Evolutionary conservation across 805 yeast genomes (phyloP).

Genomic region (Spathaspora girioi): DNA sequence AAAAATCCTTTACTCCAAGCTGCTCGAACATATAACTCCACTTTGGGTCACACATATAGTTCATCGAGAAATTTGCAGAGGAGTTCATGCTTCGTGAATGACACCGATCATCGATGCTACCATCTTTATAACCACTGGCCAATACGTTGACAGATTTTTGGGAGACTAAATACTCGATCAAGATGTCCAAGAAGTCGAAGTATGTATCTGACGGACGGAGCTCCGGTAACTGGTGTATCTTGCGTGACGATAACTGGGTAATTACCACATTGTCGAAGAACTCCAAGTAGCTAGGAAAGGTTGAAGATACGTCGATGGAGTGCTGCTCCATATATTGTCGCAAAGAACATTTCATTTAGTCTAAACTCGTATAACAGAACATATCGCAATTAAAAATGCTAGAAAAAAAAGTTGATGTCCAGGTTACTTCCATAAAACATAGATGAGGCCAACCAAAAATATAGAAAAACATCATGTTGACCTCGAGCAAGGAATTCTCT

Average conservation of each 20-base stretch:
- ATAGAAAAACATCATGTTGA: slow-evolving; percentile 35
- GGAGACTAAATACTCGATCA: slow-evolving; percentile 29
- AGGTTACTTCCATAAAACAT: neutral
- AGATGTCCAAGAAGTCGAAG: slow-evolving; percentile 36
- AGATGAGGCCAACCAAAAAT: neutral
- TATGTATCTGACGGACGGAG: slow-evolving; percentile 5
- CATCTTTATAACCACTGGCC: slow-evolving; percentile 40
- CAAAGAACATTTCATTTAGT: neutral
- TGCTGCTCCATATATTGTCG: neutral
- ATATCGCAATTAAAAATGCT: neutral
- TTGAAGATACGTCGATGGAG: neutral
- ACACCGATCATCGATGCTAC: slow-evolving; percentile 22
- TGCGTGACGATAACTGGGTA: slow-evolving; percentile 7
- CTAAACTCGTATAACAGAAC: neutral
- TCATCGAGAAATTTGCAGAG: slow-evolving; percentile 26
- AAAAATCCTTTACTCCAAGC: slow-evolving; percentile 39
- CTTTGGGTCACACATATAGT: slow-evolving; percentile 34
- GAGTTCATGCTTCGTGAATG: slow-evolving; percentile 33
- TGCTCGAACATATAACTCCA: slow-evolving; percentile 42
- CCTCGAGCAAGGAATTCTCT: slow-evolving; percentile 41
- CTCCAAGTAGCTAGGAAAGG: slow-evolving; percentile 1
- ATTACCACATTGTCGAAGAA: neutral
- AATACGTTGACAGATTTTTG: slow-evolving; percentile 34
- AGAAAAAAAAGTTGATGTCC: neutral
- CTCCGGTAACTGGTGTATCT: neutral